Conservation (phyloP, 306 rosid species). For the Fragaria vesca region DNA sequence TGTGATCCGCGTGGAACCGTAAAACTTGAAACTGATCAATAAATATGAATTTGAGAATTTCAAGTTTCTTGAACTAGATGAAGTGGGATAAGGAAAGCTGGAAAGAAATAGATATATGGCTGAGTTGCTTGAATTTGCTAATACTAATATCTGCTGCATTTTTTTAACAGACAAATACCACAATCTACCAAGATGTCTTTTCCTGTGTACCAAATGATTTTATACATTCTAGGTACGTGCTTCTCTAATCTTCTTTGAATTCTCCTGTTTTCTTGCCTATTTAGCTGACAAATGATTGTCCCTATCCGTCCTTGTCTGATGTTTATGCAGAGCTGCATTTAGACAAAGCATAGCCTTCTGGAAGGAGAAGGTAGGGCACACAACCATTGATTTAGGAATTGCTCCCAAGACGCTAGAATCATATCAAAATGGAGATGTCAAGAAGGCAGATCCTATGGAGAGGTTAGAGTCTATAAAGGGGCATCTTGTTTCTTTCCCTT, state of each 20-base stretch:
- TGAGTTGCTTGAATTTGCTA: neutral
- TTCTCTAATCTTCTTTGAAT: neutral
- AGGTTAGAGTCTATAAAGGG: conserved; percentile 72
- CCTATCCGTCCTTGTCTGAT: neutral
- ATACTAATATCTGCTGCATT: neutral
- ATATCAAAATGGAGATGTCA: conserved; percentile 51
- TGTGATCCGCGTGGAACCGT: neutral
- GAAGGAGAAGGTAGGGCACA: conserved; percentile 77
- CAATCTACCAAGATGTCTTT: conserved; percentile 88
- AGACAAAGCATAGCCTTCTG: conserved; percentile 64
- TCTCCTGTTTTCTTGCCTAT: neutral
- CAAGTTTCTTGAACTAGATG: neutral
- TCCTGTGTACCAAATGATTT: conserved; percentile 88
- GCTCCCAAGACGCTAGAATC: conserved; percentile 66
- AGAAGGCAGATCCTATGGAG: conserved; percentile 54
- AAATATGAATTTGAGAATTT: conserved; percentile 4
- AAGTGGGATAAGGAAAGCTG: neutral
- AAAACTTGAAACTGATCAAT: neutral
- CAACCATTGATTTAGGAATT: conserved; percentile 89
- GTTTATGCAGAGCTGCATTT: conserved; percentile 60
- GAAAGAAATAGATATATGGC: neutral
- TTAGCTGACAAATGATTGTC: conserved; percentile 32
- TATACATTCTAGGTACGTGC: conserved; percentile 69
- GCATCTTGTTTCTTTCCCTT: conserved; percentile 88
- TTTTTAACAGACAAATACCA: conserved; percentile 68